Base-by-base conservation (phyloP, 2,329 filamentous ascomycete species). In the Phaeosphaeria sp. region DNA sequence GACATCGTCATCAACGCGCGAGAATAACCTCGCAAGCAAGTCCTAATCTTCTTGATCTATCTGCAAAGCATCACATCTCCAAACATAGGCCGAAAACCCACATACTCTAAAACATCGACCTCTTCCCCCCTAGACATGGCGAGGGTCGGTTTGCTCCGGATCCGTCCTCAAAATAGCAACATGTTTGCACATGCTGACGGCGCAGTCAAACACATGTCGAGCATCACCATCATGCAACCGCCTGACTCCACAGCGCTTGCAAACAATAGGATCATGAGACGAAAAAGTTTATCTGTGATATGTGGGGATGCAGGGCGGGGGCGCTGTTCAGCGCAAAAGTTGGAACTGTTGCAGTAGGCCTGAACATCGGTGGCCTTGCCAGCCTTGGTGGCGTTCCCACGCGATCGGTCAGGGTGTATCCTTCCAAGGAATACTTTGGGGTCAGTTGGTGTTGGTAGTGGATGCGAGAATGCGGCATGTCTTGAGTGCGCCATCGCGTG, bases 81-180 rank as follows among this genome's bases (percentile, higher is more conserved):
- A 36, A 36, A 36, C 30, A 36, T 36, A 36, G 30, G 9, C 13
- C 3, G 30, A 3, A 36, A 36, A 36, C 30, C 6, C 7, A 13
- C 3, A 36, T 36, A 15, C 30, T 11, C 25, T 11, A 36, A 15
- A 13, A 36, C 30, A 36, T 6, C 30, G 13, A 36, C 30, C 6
- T 36, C n/a, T 15, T 18, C n/a, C 15, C 6, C 11, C 41, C 20
- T 4, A 9, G 20, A 43, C n/a, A 43, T 43, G n/a, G 41, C 20
- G n/a, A 18, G 41, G 25, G 20, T 41, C 52, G 43, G 52, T 15
- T 20, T 10, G 6, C 6, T 42, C n/a, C 17, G 11, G 23, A 48
- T 33, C 52, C 52, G 52, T 23, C 30, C 30, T 47, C 43, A 47
- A 48, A 54, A 54, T 48, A 47, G 52, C 43, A 43, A 11, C 11